A percentile compares a stretch with the other conserved stretches of the same genome.
Conservation (phyloP, 257 asterid species). For the Rauvolfia tetraphylla region DNA sequence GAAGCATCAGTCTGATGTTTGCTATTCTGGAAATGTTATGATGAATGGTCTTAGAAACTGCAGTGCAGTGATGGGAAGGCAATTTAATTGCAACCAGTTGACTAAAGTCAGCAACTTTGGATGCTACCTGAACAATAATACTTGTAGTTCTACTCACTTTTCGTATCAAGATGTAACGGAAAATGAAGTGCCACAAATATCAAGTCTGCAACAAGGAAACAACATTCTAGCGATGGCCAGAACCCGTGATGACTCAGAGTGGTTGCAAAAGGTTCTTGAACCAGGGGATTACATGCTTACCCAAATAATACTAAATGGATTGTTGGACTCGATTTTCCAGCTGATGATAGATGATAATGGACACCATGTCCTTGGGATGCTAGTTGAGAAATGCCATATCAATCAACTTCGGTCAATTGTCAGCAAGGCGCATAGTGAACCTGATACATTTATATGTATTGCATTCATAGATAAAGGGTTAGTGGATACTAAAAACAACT, state of each 20-base stretch:
- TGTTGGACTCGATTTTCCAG: not conserved
- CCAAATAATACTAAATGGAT: not conserved
- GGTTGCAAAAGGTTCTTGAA: not conserved
- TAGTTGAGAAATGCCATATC: not conserved
- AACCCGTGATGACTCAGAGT: not conserved
- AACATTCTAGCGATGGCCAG: not conserved
- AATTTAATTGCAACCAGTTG: not conserved
- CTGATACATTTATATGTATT: not conserved
- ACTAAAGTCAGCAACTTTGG: not conserved
- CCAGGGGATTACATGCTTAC: not conserved
- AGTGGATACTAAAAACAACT: not conserved
- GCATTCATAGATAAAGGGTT: conserved; percentile 3
- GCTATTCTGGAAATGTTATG: not conserved
- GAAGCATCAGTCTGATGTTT: not conserved
- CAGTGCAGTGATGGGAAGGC: not conserved
- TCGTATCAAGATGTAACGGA: not conserved
- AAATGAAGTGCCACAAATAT: not conserved
- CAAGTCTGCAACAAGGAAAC: not conserved
- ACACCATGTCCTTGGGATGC: not conserved
- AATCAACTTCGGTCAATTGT: conserved; percentile 3
- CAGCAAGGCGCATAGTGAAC: not conserved
- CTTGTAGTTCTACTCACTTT: not conserved
- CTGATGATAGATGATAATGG: conserved; percentile 16
- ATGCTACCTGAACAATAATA: not conserved
- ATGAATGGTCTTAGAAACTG: not conserved